Evolutionary conservation across 2,329 filamentous ascomycete genomes (phyloP).

Genomic region (Fusarium citri): DNA sequence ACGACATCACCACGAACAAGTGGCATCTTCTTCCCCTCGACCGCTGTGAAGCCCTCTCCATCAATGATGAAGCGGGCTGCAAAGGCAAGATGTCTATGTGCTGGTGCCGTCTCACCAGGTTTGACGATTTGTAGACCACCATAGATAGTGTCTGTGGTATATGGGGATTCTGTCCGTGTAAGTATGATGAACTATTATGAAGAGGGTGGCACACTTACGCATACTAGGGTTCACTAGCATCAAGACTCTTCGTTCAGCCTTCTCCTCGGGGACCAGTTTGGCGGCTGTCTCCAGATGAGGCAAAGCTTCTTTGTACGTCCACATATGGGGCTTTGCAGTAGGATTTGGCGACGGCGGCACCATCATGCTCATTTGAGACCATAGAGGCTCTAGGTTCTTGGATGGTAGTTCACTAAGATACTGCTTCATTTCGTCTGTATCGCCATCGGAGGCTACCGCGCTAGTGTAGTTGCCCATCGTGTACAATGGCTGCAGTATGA

Average conservation of each 20-base stretch:
- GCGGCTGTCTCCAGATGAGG: conserved; percentile 53
- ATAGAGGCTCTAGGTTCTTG: conserved; percentile 56
- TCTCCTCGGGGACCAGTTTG: conserved; percentile 52
- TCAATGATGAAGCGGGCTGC: conserved; percentile 69
- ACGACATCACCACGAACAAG: conserved; percentile 67
- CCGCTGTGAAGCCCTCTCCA: conserved; percentile 67
- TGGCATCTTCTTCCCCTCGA: conserved; percentile 64
- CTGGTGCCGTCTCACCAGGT: conserved; percentile 65
- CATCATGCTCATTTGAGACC: conserved; percentile 60
- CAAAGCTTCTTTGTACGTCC: conserved; percentile 52
- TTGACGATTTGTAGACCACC: conserved; percentile 68
- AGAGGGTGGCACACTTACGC: conserved; percentile 42
- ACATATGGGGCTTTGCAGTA: conserved; percentile 53
- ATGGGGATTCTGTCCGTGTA: conserved; percentile 57
- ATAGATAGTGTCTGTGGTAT: conserved; percentile 62
- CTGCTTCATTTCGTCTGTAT: conserved; percentile 45
- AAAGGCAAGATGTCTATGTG: conserved; percentile 67
- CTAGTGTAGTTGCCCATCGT: conserved; percentile 31
- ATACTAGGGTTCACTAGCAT: conserved; percentile 64
- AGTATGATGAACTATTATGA: background rate
- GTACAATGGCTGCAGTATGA: no score
- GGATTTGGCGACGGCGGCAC: conserved; percentile 61
- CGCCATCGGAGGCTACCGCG: conserved; percentile 12
- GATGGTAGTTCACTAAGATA: conserved; percentile 48
- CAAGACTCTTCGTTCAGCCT: conserved; percentile 56